A percentile compares a stretch with the other conserved stretches of the same genome.
Conservation (phyloP, 2,329 filamentous ascomycete species). For the Cladophialophora chaetospira region DNA sequence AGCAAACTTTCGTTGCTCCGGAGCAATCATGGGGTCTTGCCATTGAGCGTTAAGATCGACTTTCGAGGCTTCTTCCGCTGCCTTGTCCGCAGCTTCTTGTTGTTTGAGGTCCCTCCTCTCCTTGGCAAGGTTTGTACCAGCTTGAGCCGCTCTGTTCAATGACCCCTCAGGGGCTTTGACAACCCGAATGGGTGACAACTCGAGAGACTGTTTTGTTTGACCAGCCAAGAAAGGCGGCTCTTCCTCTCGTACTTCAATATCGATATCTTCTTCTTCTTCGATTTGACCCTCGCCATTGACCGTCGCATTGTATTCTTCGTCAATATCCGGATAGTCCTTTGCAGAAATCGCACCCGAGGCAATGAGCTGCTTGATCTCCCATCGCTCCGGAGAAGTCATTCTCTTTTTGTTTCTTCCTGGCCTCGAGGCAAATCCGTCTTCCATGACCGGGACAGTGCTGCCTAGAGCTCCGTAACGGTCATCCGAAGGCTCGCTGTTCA, state of each 20-base stretch:
- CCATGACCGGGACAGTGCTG: conserved; percentile 63
- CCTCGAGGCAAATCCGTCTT: conserved; percentile 58
- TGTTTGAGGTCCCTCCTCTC: conserved; percentile 87
- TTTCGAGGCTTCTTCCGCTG: conserved; percentile 71
- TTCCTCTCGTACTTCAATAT: conserved; percentile 95
- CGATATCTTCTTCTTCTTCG: conserved; percentile 81
- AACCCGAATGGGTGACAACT: conserved; percentile 91
- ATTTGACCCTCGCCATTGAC: conserved; percentile 86
- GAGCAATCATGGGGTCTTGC: conserved; percentile 93
- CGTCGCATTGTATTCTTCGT: conserved; percentile 89
- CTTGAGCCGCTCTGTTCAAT: conserved; percentile 93
- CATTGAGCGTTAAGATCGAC: conserved; percentile 87
- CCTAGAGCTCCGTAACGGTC: conserved; percentile 59
- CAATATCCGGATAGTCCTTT: conserved; percentile 89
- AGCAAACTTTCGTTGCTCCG: conserved; percentile 84
- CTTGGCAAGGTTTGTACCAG: conserved; percentile 82
- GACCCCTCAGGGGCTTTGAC: conserved; percentile 98
- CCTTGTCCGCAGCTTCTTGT: conserved; percentile 78
- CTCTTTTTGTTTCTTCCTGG: conserved; percentile 74
- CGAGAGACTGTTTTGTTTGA: conserved; percentile 93
- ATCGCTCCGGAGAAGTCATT: conserved; percentile 93
- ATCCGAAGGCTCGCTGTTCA: conserved; percentile 66
- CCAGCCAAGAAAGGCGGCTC: conserved; percentile 94
- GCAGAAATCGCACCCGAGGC: conserved; percentile 92
- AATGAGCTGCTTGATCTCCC: conserved; percentile 96